Evolutionary conservation across 148 eudicot genomes (phyloP).

Genomic region (Diospyros lotus): DNA sequence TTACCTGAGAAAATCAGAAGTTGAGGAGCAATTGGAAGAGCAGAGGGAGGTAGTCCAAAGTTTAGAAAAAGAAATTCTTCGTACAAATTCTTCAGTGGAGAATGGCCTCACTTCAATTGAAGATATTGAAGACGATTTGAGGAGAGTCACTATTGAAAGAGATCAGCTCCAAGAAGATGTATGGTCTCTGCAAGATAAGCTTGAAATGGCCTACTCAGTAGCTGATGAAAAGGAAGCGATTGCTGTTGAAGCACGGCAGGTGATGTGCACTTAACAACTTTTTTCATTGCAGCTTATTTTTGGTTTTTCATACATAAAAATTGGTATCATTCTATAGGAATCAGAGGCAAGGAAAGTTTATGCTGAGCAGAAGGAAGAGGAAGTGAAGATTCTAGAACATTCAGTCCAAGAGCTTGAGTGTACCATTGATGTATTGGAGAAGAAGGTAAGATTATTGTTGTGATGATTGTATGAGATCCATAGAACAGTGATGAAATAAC

Average conservation of each 20-base stretch:
- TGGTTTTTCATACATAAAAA: not conserved
- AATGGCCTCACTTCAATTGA: constrained; percentile 27
- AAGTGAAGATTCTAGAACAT: constrained; percentile 57
- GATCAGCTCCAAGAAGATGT: constrained; percentile 40
- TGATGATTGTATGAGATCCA: not conserved
- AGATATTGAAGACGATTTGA: constrained; percentile 33
- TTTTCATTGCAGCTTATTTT: constrained; percentile 4
- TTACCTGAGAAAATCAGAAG: constrained; percentile 38
- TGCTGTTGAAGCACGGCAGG: constrained; percentile 63
- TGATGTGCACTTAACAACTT: constrained; percentile 15
- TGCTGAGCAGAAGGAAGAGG: constrained; percentile 71
- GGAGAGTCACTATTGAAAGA: constrained; percentile 37
- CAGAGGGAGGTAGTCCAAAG: constrained; percentile 41
- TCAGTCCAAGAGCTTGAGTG: constrained; percentile 67
- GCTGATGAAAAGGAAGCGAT: constrained; percentile 75
- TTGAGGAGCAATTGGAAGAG: constrained; percentile 48
- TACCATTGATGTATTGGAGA: constrained; percentile 59
- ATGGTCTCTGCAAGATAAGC: constrained; percentile 41
- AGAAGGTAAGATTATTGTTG: constrained; percentile 34
- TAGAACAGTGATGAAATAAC: not conserved
- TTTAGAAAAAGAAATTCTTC: constrained; percentile 51
- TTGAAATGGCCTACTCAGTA: constrained; percentile 41
- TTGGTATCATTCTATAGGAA: constrained; percentile 30
- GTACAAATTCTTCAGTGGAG: constrained; percentile 32
- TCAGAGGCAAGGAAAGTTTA: constrained; percentile 54